Conservation (phyloP, 805 yeast species). For the Sugiyamaella lignohabitans region DNA sequence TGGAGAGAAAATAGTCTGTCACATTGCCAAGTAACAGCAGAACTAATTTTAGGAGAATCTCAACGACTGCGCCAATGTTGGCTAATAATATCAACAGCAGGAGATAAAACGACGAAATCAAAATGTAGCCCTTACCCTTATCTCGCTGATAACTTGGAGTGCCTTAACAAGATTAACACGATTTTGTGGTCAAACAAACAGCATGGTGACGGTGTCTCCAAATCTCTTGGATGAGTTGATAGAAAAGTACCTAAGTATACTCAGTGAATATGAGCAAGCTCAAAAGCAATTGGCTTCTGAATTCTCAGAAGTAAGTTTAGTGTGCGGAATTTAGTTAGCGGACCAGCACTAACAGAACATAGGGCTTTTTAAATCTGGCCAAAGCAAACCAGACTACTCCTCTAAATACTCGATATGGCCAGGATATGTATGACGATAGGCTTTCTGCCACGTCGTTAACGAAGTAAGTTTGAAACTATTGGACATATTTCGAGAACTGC, state of each 20-base stretch:
- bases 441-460: constrained; percentile 22
- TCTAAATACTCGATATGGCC: constrained; percentile 32
- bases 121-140: too few species aligned
- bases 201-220: too few species aligned
- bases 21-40: too few species aligned
- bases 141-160: too few species aligned
- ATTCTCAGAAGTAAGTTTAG: constrained; percentile 1
- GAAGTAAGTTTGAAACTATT: constrained; percentile 16
- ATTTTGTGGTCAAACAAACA: too few species aligned
- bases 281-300: not conserved
- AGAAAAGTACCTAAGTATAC: not conserved
- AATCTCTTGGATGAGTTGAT: not conserved
- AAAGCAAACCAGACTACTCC: constrained; percentile 37
- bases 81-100: too few species aligned
- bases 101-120: too few species aligned
- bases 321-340: not conserved
- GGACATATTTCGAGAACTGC: too few species aligned
- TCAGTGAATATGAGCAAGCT: not conserved
- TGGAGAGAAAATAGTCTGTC: too few species aligned
- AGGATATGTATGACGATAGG: constrained; percentile 37
- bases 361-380: constrained; percentile 40
- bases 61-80: too few species aligned
- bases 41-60: too few species aligned
- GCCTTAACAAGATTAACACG: too few species aligned
- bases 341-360: not conserved